Evolutionary conservation across 2,329 filamentous ascomycete species (phyloP).

Genomic region (Chrysoporthe austroafricana): DNA sequence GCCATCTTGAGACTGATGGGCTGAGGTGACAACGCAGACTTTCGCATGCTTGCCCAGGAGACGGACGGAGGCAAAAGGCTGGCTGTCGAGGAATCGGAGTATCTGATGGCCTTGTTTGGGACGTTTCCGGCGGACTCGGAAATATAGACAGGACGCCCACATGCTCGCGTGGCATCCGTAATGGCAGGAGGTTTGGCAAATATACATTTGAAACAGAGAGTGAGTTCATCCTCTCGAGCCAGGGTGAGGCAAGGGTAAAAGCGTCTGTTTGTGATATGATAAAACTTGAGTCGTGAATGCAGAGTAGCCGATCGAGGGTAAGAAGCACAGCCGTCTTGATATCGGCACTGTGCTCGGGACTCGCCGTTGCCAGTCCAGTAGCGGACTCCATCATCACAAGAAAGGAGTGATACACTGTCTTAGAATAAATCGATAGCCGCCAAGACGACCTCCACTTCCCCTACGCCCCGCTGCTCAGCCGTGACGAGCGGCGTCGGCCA

Average conservation of each 20-base stretch:
- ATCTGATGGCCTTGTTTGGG: slow-evolving; percentile 43
- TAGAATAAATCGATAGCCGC: background rate
- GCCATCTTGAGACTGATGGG: background rate
- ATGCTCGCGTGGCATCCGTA: background rate
- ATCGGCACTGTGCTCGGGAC: background rate
- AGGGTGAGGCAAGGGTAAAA: background rate
- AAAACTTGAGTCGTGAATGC: background rate
- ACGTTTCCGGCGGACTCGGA: slow-evolving; percentile 42
- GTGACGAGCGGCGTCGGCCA: slow-evolving; percentile 36
- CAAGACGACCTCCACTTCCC: slow-evolving; percentile 15
- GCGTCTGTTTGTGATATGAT: background rate
- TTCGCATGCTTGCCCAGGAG: slow-evolving; percentile 41
- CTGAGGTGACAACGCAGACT: slow-evolving; percentile 34
- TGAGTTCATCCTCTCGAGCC: background rate
- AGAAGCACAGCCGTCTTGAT: background rate
- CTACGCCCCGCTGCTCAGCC: slow-evolving; percentile 32
- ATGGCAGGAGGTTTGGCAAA: background rate
- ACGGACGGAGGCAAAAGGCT: slow-evolving; percentile 35
- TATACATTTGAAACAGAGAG: no score
- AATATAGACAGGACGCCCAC: slow-evolving; percentile 33
- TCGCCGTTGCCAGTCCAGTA: background rate
- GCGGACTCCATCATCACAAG: background rate
- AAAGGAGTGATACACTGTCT: background rate
- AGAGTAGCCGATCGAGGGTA: background rate
- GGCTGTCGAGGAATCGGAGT: slow-evolving; percentile 34